Evolutionary conservation across 2,329 filamentous ascomycete genomes (phyloP), one percentile per base, ranked within the genome.

Genomic region (Alternaria atra): DNA sequence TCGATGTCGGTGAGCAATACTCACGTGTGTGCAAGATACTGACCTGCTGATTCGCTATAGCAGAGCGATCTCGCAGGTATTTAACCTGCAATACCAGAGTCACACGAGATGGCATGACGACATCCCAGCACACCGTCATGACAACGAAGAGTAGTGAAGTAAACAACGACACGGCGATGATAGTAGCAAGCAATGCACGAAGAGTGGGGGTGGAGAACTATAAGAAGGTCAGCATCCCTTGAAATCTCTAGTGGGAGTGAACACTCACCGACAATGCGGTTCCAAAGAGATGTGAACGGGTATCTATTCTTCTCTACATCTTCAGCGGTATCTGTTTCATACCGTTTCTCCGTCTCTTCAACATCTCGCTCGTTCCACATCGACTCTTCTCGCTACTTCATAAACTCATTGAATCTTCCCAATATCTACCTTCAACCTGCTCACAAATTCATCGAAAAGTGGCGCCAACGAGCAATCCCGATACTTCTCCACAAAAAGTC

Each of bases 401-500:
- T 39, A 58, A 50, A 35, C 17, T 40, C 56, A 65, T 39, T 57
- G 52, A 37, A 67, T 55, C 29, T 55, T 66, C 29, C 52, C 53
- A 2, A 79, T 72, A 56, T 78, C 73, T 8, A 65, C 72, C 64
- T 85, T 74, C 27, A 89, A 79, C 55, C 83, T 82, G 64, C 81
- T 80, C 8, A 88, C 87, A 66, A 94, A 90, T 6, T 80, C 83
- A 68, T 84, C 82, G 73, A 94, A 94, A 8, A 94, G 81, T 51
- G 88, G 87, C 61, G 83, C 87, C 37, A 94, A 80, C 35, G 90
- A 92, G 77, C 91, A 94, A 63, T 84, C 82, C 66, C 84, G 83
- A 77, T 94, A 94, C 77, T 93, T 93, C 54, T 90, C 85, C 37
- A 90, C 89, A 68, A 94, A 77, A 10, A 83, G 52, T 2, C 69